Evolutionary conservation across 352 stramenopile genomes (phyloP).

Genomic region (Pythium diclinum): DNA sequence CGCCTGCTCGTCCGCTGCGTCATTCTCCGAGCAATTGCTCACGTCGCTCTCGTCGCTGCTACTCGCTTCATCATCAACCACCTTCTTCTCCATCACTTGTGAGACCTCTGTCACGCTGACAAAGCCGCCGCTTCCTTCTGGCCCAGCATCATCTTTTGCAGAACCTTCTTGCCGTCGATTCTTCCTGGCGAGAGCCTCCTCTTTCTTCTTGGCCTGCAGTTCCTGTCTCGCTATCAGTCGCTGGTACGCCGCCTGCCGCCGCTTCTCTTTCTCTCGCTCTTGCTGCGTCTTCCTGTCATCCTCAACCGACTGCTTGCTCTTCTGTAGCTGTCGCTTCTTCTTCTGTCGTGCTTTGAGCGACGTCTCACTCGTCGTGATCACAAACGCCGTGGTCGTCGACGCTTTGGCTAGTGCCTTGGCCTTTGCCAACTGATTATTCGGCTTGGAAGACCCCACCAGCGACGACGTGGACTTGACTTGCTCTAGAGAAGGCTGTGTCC

Average conservation of each 20-base stretch:
- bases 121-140: neutral
- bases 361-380: slow-evolving; percentile 40
- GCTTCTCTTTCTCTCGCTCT: slow-evolving; percentile 46
- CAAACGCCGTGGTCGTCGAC: slow-evolving; percentile 32
- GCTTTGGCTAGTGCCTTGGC: slow-evolving; percentile 19
- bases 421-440: slow-evolving; percentile 16
- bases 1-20: slow-evolving; percentile 49
- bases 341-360: slow-evolving; percentile 31
- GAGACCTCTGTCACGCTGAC: neutral
- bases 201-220: slow-evolving; percentile 46
- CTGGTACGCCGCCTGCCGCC: slow-evolving; percentile 54
- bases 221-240: slow-evolving; percentile 54
- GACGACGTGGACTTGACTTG: slow-evolving; percentile 11
- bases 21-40: slow-evolving; percentile 64
- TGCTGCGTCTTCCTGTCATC: slow-evolving; percentile 20
- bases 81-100: neutral
- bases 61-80: slow-evolving; percentile 27
- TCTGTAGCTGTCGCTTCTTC: slow-evolving; percentile 24
- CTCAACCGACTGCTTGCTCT: slow-evolving; percentile 32
- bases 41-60: slow-evolving; percentile 61
- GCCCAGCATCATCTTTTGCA: neutral
- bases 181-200: slow-evolving; percentile 21
- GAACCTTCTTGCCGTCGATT: neutral
- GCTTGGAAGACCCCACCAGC: neutral
- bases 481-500: neutral